Conservation (phyloP, 306 rosid species). For the Cotoneaster glaucophyllus region DNA sequence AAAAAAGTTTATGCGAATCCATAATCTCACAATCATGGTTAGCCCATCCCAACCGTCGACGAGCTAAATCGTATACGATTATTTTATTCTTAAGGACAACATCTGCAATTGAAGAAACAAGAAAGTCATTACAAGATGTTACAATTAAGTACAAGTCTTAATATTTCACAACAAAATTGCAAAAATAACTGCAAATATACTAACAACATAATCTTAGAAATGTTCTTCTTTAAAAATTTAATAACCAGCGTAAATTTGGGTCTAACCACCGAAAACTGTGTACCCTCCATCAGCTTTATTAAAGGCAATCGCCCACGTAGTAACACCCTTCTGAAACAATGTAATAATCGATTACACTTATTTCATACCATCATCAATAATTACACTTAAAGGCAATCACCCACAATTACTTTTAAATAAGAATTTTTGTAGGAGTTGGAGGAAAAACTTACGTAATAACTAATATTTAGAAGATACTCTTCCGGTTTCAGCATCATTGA, state of each 20-base stretch:
- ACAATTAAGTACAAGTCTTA: too few species aligned
- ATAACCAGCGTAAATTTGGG: not conserved
- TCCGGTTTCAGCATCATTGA: constrained; percentile 83
- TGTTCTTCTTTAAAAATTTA: too few species aligned
- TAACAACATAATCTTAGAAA: too few species aligned
- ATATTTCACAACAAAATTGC: too few species aligned
- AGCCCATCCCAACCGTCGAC: constrained; percentile 48
- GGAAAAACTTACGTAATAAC: too few species aligned
- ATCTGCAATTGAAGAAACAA: constrained; percentile 43
- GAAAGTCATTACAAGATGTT: not conserved
- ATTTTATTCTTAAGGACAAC: constrained; percentile 77
- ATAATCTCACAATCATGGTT: constrained; percentile 63
- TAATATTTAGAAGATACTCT: constrained; percentile 56
- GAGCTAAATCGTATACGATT: constrained; percentile 69
- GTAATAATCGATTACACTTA: constrained; percentile 13
- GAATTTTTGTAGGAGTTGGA: not conserved
- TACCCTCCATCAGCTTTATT: constrained; percentile 60
- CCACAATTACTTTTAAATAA: not conserved
- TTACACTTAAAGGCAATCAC: not conserved
- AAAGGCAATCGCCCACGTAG: constrained; percentile 77
- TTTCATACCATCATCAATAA: constrained; percentile 16
- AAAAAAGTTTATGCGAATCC: not conserved
- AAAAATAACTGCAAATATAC: not conserved
- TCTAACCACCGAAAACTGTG: constrained; percentile 79
- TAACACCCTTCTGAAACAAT: constrained; percentile 49